These are phyloP conservation scores for Fusarium dlaminii DNA, from an alignment of 2,329 filamentous ascomycete genomes.

Conservation along the genomic window DNA sequence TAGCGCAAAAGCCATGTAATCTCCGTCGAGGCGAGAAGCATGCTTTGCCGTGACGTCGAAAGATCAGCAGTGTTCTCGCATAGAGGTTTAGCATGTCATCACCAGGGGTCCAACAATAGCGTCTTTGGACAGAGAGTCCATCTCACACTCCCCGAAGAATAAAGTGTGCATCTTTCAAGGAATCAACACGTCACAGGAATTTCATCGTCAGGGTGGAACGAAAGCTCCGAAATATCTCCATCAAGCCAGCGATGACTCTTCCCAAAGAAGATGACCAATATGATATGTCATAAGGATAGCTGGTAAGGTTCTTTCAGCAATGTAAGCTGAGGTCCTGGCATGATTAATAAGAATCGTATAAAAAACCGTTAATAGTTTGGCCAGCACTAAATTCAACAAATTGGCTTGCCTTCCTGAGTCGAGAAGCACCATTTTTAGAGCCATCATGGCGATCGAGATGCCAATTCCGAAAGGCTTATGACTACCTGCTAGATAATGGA, in stretches of 20 bases:
- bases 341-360: not conserved
- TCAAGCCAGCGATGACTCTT: not conserved
- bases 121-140: not conserved
- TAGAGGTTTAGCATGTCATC: not conserved
- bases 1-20: constrained; percentile 1
- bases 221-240: not conserved
- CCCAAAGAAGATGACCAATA: not conserved
- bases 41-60: not conserved
- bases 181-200: not conserved
- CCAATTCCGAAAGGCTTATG: not conserved
- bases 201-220: constrained; percentile 3
- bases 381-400: not conserved
- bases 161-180: not conserved
- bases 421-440: not conserved
- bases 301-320: not conserved
- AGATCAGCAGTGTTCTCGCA: not conserved
- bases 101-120: not conserved
- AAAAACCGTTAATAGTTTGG: not conserved
- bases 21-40: not conserved
- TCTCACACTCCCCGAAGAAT: not conserved
- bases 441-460: constrained; percentile 4
- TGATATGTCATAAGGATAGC: not conserved
- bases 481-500: not conserved
- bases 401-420: not conserved
- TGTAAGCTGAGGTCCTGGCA: not conserved